These are phyloP conservation scores for Alternaria infectoria DNA, from an alignment of 2,329 filamentous ascomycete genomes.

Conservation along the genomic window DNA sequence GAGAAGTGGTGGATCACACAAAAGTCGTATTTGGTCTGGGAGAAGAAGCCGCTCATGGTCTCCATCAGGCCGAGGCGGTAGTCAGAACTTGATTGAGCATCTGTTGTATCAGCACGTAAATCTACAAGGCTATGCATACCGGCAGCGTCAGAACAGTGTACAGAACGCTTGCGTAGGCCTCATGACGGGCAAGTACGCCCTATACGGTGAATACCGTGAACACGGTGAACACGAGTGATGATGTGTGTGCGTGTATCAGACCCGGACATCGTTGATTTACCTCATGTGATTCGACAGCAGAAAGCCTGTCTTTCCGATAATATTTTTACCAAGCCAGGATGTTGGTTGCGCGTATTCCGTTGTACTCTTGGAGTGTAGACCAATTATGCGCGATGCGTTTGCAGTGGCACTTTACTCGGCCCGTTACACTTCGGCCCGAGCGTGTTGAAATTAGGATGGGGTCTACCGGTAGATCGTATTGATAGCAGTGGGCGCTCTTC, in stretches of 20 bases:
- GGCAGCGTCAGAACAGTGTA: neutral
- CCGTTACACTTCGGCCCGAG: neutral
- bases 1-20: slow-evolving; percentile 3
- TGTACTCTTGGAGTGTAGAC: neutral
- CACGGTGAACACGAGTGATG: neutral
- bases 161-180: neutral
- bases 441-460: neutral
- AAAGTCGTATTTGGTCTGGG: slow-evolving; percentile 3
- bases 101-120: neutral
- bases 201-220: neutral
- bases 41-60: slow-evolving; percentile 6
- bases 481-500: neutral
- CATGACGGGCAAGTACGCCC: neutral
- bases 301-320: neutral
- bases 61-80: neutral
- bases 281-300: neutral
- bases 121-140: neutral
- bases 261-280: neutral
- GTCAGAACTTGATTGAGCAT: neutral
- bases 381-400: slow-evolving; percentile 1
- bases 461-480: neutral
- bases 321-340: neutral
- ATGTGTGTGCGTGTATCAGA: neutral
- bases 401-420: neutral
- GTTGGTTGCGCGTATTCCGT: neutral